These are phyloP conservation scores for Cystofilobasidium capitatum DNA, from an alignment of 768 basidiomycete species.

Conservation along the genomic window DNA sequence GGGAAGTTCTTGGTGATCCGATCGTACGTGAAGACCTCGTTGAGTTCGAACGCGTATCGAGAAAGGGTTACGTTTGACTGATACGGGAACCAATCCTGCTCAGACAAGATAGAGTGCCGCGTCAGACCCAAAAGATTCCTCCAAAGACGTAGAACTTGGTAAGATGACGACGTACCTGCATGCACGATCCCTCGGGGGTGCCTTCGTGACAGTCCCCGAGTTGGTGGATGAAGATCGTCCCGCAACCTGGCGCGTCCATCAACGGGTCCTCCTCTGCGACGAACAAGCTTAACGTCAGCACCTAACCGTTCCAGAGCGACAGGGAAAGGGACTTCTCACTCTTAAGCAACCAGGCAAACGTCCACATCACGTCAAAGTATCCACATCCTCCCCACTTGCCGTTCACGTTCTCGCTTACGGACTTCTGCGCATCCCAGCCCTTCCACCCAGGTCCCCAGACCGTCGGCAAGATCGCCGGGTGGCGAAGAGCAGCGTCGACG, in stretches of 20 bases:
- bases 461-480: slow-evolving; percentile 12
- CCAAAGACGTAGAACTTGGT: background rate
- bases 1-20: slow-evolving; percentile 20
- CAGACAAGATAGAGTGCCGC: background rate
- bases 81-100: slow-evolving; percentile 25
- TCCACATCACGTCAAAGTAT: slow-evolving; percentile 25
- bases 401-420: slow-evolving; percentile 14
- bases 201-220: slow-evolving; percentile 26
- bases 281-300: background rate
- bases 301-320: background rate
- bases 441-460: slow-evolving; percentile 26
- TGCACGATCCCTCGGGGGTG: slow-evolving; percentile 17
- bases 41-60: slow-evolving; percentile 24
- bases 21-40: slow-evolving; percentile 25
- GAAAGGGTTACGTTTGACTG: slow-evolving; percentile 23
- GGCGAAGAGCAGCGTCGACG: slow-evolving; percentile 26
- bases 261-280: slow-evolving; percentile 19
- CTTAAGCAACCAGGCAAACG: slow-evolving; percentile 23
- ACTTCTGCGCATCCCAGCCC: slow-evolving; percentile 15
- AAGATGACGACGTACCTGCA: slow-evolving; percentile 14
- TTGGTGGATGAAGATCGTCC: slow-evolving; percentile 17
- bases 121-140: background rate
- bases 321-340: background rate
- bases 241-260: slow-evolving; percentile 26
- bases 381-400: slow-evolving; percentile 24